Evolutionary conservation across 495 filamentous ascomycete species (phyloP).

Genomic region (Hypoxylon crocopeplum): DNA sequence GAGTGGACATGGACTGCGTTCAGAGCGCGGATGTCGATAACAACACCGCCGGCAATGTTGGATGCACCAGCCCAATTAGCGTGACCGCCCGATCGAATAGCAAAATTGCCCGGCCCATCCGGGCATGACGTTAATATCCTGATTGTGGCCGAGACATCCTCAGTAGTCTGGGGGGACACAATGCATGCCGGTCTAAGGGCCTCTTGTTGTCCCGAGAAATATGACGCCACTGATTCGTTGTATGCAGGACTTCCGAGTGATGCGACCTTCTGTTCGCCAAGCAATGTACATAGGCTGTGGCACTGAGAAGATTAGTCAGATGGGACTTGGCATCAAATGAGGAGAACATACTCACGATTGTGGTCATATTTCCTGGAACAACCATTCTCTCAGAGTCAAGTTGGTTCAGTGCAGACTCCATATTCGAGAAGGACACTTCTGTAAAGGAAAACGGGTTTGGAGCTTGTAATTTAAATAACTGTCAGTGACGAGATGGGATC

Average conservation of each 20-base stretch:
- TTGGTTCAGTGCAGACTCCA: too few species aligned
- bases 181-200: conserved; percentile 48
- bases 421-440: too few species aligned
- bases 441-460: too few species aligned
- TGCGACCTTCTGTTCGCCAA: too few species aligned
- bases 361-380: too few species aligned
- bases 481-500: too few species aligned
- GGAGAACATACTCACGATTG: too few species aligned
- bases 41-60: conserved; percentile 51
- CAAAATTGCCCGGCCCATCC: conserved; percentile 40
- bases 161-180: conserved; percentile 44
- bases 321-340: too few species aligned
- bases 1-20: conserved; percentile 23
- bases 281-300: too few species aligned
- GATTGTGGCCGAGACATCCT: conserved; percentile 50
- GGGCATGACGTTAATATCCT: conserved; percentile 26
- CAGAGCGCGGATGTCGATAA: conserved; percentile 50
- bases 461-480: too few species aligned
- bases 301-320: too few species aligned
- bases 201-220: conserved; percentile 26
- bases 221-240: conserved; percentile 14
- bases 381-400: too few species aligned
- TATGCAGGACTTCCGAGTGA: conserved; percentile 11
- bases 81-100: conserved; percentile 56
- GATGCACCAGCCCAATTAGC: conserved; percentile 37